Evolutionary conservation across 345 rosid genomes (phyloP), one percentile per base, ranked within the genome.

Genomic region (Passiflora organensis): DNA sequence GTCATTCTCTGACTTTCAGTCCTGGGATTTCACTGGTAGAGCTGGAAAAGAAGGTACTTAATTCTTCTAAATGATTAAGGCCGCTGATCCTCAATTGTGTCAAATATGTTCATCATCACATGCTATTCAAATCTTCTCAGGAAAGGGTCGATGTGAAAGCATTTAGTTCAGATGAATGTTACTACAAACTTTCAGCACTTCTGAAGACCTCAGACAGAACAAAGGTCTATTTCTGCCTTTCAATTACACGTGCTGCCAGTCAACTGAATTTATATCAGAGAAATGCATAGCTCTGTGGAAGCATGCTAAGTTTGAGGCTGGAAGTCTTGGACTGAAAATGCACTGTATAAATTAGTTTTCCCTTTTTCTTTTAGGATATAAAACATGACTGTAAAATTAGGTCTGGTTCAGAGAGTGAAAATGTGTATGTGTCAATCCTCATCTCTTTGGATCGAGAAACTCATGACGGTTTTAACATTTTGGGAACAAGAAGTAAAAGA

Each of bases 1-100:
- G 74, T 55, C 71, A 74, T 72, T 89, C 95, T 69, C 89, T 89
- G 50, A 74, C 72, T 51, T 93, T 72, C 72, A 72, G 97, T 76
- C 83, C 94, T 49, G 99, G 99, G 64, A 82, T 93, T 71, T 83
- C 99, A 72, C 95, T 93, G 59, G 82, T 84, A 63, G 97, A 89
- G 69, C 82, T 93, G 64, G 99, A 93, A 79, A 89, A 93, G 71
- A 89, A 93, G 97, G 99, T 93, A 48, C 70, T 45, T 43, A 14
- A 14, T 24, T 5, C 18, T 5, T 5, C 15, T 44, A 19, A 41
- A 8, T n/a, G 41, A 36, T 43, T 51, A 28, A 22, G 23, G 34
- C 51, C 60, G 41, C 48, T 25, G 22, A 20, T 57, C 47, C 41
- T n/a, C 16, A 4, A 45, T 54, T 61, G 34, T 44, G 59, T 58